Evolutionary conservation across 139 green algal genomes (phyloP).

Genomic region (Astrephomene gubernaculifera): DNA sequence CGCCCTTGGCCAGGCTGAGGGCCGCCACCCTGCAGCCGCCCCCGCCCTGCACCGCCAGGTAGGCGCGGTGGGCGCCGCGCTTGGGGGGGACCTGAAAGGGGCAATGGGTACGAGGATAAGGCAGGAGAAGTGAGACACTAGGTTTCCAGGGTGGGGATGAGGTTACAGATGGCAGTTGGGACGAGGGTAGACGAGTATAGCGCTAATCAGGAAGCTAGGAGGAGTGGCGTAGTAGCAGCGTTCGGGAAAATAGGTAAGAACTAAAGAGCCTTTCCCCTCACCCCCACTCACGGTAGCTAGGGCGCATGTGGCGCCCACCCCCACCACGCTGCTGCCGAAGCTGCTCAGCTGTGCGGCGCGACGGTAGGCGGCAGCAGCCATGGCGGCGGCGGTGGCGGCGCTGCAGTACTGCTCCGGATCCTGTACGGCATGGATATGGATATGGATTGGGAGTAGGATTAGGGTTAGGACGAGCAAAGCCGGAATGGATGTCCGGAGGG

Average conservation of each 20-base stretch:
- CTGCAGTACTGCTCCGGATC: slow-evolving; percentile 65
- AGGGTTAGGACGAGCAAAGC: not conserved
- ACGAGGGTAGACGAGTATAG: not conserved
- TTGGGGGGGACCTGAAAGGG: slow-evolving; percentile 60
- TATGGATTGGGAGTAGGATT: not conserved
- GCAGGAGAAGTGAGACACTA: not conserved
- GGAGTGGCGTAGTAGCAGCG: not conserved
- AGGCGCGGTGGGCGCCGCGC: slow-evolving; percentile 77
- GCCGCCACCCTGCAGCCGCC: slow-evolving; percentile 10
- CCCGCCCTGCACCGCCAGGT: slow-evolving; percentile 64
- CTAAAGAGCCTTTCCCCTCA: not conserved
- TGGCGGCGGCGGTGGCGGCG: slow-evolving; percentile 58
- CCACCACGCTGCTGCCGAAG: slow-evolving; percentile 73
- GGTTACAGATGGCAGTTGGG: not conserved
- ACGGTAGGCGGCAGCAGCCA: slow-evolving; percentile 79
- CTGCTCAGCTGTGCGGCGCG: slow-evolving; percentile 66
- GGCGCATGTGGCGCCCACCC: slow-evolving; percentile 77
- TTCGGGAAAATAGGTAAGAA: not conserved
- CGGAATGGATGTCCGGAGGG: not conserved
- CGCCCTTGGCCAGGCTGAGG: slow-evolving; percentile 75
- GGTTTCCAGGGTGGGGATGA: not conserved
- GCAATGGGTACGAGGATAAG: not conserved
- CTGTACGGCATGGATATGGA: not conserved
- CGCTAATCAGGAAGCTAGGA: not conserved
- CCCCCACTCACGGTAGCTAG: slow-evolving; percentile 69